phyloP scores from a whole-genome alignment of 371 early-diverging fungal genomes.

The Dinochytrium kinnereticum region DNA sequence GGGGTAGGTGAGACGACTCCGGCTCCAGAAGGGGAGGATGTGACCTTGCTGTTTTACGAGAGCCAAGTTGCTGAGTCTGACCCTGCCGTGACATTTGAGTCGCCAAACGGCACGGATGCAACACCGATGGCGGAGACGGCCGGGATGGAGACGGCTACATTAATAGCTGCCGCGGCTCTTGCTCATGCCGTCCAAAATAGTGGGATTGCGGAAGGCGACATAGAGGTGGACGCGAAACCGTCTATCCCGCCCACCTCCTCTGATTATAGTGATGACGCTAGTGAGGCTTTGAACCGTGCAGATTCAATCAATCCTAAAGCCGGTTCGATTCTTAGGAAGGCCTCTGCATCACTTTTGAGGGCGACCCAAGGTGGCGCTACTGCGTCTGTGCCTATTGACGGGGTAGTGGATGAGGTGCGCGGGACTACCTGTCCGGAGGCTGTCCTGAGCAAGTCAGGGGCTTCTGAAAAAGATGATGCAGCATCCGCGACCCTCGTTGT shows the following conservation, averaged over 20 bases:
- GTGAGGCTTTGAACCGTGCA: neutral
- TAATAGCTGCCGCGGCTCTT: constrained; percentile 22
- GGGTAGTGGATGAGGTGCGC: neutral
- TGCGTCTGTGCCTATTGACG: neutral
- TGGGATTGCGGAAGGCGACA: neutral
- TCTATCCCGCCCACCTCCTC: too few species aligned
- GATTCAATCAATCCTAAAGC: neutral
- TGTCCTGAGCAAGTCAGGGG: too few species aligned
- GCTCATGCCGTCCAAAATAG: neutral
- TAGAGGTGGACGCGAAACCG: neutral
- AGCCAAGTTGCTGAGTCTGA: neutral
- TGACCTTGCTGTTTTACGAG: neutral
- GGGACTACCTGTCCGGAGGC: too few species aligned
- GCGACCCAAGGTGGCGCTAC: neutral
- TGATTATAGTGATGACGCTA: too few species aligned
- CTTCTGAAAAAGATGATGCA: too few species aligned
- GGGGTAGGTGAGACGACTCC: neutral
- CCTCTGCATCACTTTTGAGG: neutral
- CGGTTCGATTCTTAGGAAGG: constrained; percentile 1
- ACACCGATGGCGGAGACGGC: constrained; percentile 1
- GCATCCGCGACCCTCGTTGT: too few species aligned
- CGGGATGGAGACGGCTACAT: constrained; percentile 12
- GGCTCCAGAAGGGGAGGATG: neutral
- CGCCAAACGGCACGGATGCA: neutral
- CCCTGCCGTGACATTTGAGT: neutral